Base-by-base conservation (phyloP, 140 eudicot species). In the Stevia rebaudiana region DNA sequence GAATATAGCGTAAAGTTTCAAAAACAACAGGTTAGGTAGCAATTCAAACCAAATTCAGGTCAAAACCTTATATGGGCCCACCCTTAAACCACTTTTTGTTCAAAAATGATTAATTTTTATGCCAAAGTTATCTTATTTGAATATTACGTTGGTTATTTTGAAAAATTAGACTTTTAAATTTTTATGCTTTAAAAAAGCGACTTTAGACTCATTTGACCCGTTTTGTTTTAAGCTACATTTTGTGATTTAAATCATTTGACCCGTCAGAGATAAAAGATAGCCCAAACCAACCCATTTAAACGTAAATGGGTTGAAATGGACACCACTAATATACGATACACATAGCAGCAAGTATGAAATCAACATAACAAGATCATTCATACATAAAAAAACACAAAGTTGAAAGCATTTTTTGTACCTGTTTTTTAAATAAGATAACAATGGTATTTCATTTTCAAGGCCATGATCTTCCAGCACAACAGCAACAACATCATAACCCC, bases 401-500 rank as follows among this genome's bases (percentile, higher is more conserved):
- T 23, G 37, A 19, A 57, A 17, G 48, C 33, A 28, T 28, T 13
- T 11, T 41, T 16, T 12, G 53, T 75, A 92, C 98, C 96, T 81
- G 53, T 85, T 75, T 43, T 84, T 75, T 28, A 92, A 73, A 69
- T 88, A 92, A 67, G 89, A 79, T 51, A 68, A 41, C 72, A 92
- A 75, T 46, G 95, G 82, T 37, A 77, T 76, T 69, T 92, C 94
- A 69, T 92, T 88, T 66, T 56, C 60, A n/a, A 92, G 95, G 48
- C 96, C 96, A 49, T 80, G 82, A 80, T 92, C 96, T 78, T 85
- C 94, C 15, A 92, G 69, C 67, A 92, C 71, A 54, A 92, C 74
- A 44, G 95, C 98, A 70, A 64, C 87, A 61, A 88, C 87, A 81
- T 92, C 98, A 80, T 92, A 92, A 25, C 98, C 98, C 73, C 98